Base-by-base conservation (phyloP, 2,329 filamentous ascomycete species). In the Epichloe gansuensis region DNA sequence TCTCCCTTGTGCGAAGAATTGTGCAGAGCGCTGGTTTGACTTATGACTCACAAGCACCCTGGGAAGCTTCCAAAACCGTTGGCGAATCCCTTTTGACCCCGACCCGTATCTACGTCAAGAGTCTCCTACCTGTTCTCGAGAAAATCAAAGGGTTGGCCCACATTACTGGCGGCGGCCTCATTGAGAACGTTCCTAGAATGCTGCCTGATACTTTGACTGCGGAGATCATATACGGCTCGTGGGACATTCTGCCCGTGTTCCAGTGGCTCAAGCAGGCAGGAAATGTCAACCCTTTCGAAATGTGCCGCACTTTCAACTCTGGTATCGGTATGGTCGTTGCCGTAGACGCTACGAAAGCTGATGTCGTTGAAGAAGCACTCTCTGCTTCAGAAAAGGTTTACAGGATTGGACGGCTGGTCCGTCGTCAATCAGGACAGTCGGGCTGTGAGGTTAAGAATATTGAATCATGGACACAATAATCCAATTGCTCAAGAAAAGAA, bases 161-260 rank as follows among this genome's bases (percentile, higher is more conserved):
- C 71, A 97, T 98, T 71, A 98, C 93, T 0, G 93, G 93, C 49
- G 93, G 93, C 55, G 93, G 93, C 11, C 78, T 98, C 21, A 75
- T 85, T 17, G 93, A 98, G 71, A 98, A 98, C 67, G 85, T 98
- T 27, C 93, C 93, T 34, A 84, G 93, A 57, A 95, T 95, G 86
- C 76, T 98, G 17, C 93, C 93, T 2, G 68, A 77, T 36, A 74
- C 82, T 45, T 79, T 98, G 5, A 79, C 85, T 2, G 91, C 89
- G 2, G 81, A 89, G 64, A 82, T 98, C 51, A 85, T 95, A 61
- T 85, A 86, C 46, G 72, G 74, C 42, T 70, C 78, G 1, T 98
- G 90, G 89, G 67, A 80, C 27, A 75, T 89, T 43, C 89, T 87
- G 0, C 71, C 78, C 1, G 86, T 96, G 4, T 93, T 97, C 72